These are phyloP conservation scores for Cucurbita argyrosperma DNA, from an alignment of 306 rosid species.

Conservation along the genomic window DNA sequence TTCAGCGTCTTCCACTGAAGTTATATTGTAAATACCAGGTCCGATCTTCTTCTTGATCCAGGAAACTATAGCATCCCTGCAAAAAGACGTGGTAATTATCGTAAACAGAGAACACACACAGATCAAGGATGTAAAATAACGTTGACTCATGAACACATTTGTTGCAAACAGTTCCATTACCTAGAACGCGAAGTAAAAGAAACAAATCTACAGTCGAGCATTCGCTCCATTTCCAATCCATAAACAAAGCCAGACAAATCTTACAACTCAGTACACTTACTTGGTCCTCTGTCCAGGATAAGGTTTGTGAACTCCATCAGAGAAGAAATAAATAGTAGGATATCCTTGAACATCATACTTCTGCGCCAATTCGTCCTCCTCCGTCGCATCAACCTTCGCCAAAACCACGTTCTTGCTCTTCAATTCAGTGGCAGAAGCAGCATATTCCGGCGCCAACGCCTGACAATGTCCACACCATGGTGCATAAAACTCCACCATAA, in stretches of 20 bases:
- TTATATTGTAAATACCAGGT: slow-evolving; percentile 68
- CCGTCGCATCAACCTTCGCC: slow-evolving; percentile 86
- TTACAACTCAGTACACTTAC: slow-evolving; percentile 22
- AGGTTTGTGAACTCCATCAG: slow-evolving; percentile 67
- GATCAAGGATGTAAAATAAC: background rate
- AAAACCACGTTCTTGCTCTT: slow-evolving; percentile 49
- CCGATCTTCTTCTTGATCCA: slow-evolving; percentile 98
- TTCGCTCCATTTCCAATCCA: background rate
- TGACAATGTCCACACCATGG: slow-evolving; percentile 99
- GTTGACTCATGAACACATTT: background rate
- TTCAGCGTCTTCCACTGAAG: slow-evolving; percentile 68
- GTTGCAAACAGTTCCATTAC: background rate
- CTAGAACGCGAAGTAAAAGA: background rate
- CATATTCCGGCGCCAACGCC: slow-evolving; percentile 84
- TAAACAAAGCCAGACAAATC: background rate
- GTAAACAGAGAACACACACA: background rate
- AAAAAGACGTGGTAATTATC: background rate
- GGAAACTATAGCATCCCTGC: slow-evolving; percentile 67
- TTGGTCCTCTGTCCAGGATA: slow-evolving; percentile 69
- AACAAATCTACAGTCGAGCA: background rate
- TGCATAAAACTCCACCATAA: slow-evolving; percentile 92
- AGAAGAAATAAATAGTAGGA: slow-evolving; percentile 60
- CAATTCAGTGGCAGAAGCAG: slow-evolving; percentile 82
- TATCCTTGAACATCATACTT: slow-evolving; percentile 77
- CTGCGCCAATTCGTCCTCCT: slow-evolving; percentile 68